phyloP scores from a whole-genome alignment of 176 grass and related monocot species.

The Oryza australiensis region DNA sequence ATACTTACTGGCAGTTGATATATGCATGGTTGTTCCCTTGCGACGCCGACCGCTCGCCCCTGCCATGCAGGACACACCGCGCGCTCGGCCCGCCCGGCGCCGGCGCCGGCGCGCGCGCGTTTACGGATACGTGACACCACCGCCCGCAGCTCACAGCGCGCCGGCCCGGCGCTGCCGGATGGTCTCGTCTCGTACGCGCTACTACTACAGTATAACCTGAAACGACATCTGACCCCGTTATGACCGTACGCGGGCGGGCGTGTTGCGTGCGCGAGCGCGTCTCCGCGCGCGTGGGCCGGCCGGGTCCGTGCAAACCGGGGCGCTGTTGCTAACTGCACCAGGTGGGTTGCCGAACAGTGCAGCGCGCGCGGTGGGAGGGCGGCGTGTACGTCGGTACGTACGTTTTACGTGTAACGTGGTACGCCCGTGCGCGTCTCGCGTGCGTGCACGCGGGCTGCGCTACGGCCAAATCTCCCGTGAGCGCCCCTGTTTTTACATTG shows the following conservation, averaged over 20 bases:
- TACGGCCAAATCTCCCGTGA: neutral
- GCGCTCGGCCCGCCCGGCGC: no score
- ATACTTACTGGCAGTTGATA: neutral
- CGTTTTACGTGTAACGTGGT: neutral
- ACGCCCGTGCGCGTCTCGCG: neutral
- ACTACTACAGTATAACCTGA: neutral
- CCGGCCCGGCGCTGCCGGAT: neutral
- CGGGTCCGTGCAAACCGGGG: neutral
- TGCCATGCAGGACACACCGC: no score
- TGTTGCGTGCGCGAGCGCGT: neutral
- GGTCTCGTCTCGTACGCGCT: neutral
- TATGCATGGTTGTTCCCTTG: constrained; percentile 15
- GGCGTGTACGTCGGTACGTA: neutral
- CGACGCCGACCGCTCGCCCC: neutral
- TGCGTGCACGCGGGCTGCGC: neutral
- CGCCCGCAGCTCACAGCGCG: neutral
- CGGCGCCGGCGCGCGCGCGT: neutral
- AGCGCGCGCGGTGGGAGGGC: neutral
- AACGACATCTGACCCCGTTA: neutral
- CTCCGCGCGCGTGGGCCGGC: neutral
- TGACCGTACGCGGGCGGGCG: no score
- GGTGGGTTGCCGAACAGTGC: constrained; percentile 9
- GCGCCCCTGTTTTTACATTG: neutral
- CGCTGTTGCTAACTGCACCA: neutral
- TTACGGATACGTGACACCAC: no score